A percentile compares a stretch with the other conserved stretches of the same genome.
Conservation (phyloP, 23 red algal genomes). For the Chondrus crispus region DNA sequence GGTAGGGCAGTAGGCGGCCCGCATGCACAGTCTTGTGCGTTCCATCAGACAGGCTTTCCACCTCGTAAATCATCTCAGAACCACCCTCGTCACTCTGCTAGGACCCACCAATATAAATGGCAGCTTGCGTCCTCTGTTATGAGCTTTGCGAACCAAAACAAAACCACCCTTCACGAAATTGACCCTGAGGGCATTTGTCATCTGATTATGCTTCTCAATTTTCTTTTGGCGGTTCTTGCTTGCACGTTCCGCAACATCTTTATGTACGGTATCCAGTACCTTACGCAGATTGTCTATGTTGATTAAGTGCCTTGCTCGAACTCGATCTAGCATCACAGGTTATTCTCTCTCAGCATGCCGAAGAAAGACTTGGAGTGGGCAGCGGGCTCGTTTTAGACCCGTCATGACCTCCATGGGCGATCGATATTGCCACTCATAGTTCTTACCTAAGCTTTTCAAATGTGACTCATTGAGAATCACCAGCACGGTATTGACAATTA, state of each 20-base stretch:
- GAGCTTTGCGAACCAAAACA: neutral
- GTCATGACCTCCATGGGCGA: constrained; percentile 21
- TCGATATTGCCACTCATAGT: neutral
- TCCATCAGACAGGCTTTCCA: neutral
- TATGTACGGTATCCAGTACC: neutral
- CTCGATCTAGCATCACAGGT: neutral
- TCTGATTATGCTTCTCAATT: neutral
- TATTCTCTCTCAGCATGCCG: neutral
- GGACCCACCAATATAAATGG: neutral
- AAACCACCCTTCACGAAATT: neutral
- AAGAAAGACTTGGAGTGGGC: neutral
- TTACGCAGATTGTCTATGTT: neutral
- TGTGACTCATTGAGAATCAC: neutral
- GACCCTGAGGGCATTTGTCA: neutral
- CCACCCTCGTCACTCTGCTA: too few relatives aligned
- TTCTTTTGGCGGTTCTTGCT: neutral
- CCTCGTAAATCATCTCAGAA: too few relatives aligned
- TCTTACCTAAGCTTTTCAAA: neutral
- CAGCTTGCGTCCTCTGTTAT: neutral
- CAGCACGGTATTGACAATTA: neutral
- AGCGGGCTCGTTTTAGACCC: neutral
- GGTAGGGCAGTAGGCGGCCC: constrained; percentile 10
- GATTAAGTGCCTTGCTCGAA: neutral
- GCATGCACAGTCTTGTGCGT: neutral
- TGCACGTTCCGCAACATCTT: neutral